These are phyloP conservation scores for Glebionis coronaria DNA, from an alignment of 129 eudicot species.

Conservation along the genomic window DNA sequence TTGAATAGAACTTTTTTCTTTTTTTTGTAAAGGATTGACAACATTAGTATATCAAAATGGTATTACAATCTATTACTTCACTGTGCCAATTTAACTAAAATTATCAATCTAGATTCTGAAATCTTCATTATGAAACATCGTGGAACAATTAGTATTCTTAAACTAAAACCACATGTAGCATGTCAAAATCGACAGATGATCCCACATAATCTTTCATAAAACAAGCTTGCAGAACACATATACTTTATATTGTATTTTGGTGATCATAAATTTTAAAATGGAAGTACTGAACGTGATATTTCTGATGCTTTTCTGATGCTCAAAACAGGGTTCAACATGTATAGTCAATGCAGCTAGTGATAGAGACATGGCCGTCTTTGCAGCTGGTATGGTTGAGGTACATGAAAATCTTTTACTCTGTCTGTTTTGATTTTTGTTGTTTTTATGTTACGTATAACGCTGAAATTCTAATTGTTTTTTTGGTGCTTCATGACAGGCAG, in stretches of 20 bases:
- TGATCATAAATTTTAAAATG: not conserved
- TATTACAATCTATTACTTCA: not conserved
- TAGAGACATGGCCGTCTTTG: conserved; percentile 92
- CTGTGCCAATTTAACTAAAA: conserved; percentile 1
- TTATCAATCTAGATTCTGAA: conserved; percentile 1
- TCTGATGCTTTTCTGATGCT: conserved; percentile 26
- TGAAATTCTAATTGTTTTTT: conserved; percentile 13
- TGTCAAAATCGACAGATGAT: no score
- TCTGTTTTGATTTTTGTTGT: conserved; percentile 7
- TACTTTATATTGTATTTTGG: no score
- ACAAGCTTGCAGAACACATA: no score
- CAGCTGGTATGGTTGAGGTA: conserved; percentile 96
- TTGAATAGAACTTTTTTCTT: not conserved
- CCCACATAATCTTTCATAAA: no score
- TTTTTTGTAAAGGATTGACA: conserved; percentile 11
- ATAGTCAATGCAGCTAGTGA: conserved; percentile 97
- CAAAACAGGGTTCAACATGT: conserved; percentile 85
- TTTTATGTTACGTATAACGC: conserved; percentile 5
- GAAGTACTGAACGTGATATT: conserved; percentile 16
- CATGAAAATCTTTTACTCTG: conserved; percentile 16
- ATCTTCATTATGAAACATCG: not conserved
- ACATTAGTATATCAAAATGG: not conserved
- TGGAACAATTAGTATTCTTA: not conserved
- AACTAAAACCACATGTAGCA: no score
- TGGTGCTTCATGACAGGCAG: conserved; percentile 62